Conservation (phyloP, 306 rosid genomes). For the Rosa lucieae region DNA sequence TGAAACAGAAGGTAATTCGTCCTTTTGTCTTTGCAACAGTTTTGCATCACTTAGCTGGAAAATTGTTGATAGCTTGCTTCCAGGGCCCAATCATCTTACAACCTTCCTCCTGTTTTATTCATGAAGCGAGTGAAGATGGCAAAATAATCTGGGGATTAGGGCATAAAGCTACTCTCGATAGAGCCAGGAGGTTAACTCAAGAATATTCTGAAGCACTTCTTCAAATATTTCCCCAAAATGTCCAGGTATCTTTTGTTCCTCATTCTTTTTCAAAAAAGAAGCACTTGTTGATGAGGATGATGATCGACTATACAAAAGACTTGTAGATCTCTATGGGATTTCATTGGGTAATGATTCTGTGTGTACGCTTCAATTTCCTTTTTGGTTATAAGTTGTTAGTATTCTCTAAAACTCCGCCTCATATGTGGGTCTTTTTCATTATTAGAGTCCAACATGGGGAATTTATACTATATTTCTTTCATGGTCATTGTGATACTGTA, state of each 20-base stretch:
- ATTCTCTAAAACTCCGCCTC: slow-evolving; percentile 1
- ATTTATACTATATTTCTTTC: neutral
- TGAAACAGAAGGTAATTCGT: slow-evolving; percentile 69
- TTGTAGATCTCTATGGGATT: neutral
- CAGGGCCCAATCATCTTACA: slow-evolving; percentile 8
- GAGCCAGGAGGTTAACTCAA: slow-evolving; percentile 91
- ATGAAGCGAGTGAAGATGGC: slow-evolving; percentile 91
- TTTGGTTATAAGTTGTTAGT: neutral
- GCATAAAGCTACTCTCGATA: slow-evolving; percentile 92
- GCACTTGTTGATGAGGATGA: neutral
- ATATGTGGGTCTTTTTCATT: neutral
- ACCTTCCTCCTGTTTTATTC: slow-evolving; percentile 13
- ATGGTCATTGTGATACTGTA: neutral
- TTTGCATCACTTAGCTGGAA: slow-evolving; percentile 6
- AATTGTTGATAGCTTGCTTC: neutral
- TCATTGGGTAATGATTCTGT: neutral
- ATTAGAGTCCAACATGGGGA: neutral
- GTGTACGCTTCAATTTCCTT: neutral
- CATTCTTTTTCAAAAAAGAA: neutral
- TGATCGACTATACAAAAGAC: neutral
- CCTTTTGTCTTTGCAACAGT: slow-evolving; percentile 7
- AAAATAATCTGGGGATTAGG: slow-evolving; percentile 80
- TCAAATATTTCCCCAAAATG: slow-evolving; percentile 88
- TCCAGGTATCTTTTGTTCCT: slow-evolving; percentile 51
- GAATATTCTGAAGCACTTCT: slow-evolving; percentile 94